Evolutionary conservation across 83 land plant species (phyloP).

Genomic region (Isoetes engelmannii): DNA sequence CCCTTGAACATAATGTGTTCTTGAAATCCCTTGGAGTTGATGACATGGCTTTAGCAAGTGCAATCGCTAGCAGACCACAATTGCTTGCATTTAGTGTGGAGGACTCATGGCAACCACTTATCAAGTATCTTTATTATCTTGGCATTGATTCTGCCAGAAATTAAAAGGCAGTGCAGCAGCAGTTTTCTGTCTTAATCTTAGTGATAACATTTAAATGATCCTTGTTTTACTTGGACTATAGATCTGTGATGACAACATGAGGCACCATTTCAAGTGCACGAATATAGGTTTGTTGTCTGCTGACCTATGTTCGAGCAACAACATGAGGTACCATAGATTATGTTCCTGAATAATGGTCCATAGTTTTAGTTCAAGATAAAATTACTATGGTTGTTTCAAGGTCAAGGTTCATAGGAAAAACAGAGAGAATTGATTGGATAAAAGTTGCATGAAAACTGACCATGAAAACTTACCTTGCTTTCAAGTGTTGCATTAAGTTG

Average conservation of each 20-base stretch:
- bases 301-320: too few relatives aligned
- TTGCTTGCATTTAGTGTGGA: constrained; percentile 76
- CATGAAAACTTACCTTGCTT: constrained; percentile 75
- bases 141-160: constrained; percentile 62
- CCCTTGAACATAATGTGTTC: too few relatives aligned
- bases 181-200: constrained; percentile 69
- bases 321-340: too few relatives aligned
- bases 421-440: not conserved
- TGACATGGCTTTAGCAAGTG: constrained; percentile 48
- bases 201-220: constrained; percentile 16
- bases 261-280: too few relatives aligned
- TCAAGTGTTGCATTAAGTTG: constrained; percentile 48
- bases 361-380: too few relatives aligned
- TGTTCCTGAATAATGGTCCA: too few relatives aligned
- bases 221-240: too few relatives aligned
- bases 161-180: constrained; percentile 61
- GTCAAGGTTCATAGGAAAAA: not conserved
- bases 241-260: too few relatives aligned
- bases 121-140: constrained; percentile 67
- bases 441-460: constrained; percentile 80
- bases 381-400: too few relatives aligned
- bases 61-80: constrained; percentile 65
- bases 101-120: constrained; percentile 71
- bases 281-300: too few relatives aligned
- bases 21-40: constrained; percentile 56